phyloP scores from a whole-genome alignment of 1,284 basidiomycete genomes.

The Trichosporon inkin region DNA sequence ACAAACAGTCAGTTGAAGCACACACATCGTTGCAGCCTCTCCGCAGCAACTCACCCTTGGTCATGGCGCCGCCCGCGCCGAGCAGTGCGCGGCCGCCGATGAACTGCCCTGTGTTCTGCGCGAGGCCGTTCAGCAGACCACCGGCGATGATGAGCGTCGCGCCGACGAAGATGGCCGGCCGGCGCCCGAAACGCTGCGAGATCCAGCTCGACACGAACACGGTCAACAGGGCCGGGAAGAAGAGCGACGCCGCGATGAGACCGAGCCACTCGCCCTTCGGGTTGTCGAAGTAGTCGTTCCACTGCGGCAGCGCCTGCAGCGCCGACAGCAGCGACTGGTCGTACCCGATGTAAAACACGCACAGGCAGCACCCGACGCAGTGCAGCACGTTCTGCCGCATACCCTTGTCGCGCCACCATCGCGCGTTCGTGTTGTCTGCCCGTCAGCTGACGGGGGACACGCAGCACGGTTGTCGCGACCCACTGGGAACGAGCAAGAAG shows the following conservation, averaged over 20 bases:
- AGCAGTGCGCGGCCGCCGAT: slow-evolving; percentile 28
- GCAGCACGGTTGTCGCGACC: background rate
- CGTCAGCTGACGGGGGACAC: background rate
- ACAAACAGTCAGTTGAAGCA: background rate
- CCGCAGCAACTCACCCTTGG: slow-evolving; percentile 16
- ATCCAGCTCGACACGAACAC: slow-evolving; percentile 27
- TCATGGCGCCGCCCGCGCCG: slow-evolving; percentile 31
- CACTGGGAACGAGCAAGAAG: slow-evolving; percentile 9
- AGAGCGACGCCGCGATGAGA: slow-evolving; percentile 28
- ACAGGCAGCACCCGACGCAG: slow-evolving; percentile 25
- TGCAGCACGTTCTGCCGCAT: slow-evolving; percentile 30
- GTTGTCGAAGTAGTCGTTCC: slow-evolving; percentile 30
- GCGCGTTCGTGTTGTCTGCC: slow-evolving; percentile 28
- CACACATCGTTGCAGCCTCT: background rate
- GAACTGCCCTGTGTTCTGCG: slow-evolving; percentile 19
- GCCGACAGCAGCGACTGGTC: slow-evolving; percentile 29
- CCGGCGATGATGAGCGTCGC: slow-evolving; percentile 30
- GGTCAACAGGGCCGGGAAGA: slow-evolving; percentile 29
- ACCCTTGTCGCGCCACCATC: slow-evolving; percentile 33
- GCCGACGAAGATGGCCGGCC: slow-evolving; percentile 27
- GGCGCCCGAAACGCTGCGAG: slow-evolving; percentile 26
- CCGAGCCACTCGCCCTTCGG: slow-evolving; percentile 30
- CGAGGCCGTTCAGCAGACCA: slow-evolving; percentile 30
- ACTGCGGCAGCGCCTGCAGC: slow-evolving; percentile 26
- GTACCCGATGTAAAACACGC: slow-evolving; percentile 31